phyloP scores from a whole-genome alignment of 1,284 basidiomycete species.

The Ceratobasidium sp. region DNA sequence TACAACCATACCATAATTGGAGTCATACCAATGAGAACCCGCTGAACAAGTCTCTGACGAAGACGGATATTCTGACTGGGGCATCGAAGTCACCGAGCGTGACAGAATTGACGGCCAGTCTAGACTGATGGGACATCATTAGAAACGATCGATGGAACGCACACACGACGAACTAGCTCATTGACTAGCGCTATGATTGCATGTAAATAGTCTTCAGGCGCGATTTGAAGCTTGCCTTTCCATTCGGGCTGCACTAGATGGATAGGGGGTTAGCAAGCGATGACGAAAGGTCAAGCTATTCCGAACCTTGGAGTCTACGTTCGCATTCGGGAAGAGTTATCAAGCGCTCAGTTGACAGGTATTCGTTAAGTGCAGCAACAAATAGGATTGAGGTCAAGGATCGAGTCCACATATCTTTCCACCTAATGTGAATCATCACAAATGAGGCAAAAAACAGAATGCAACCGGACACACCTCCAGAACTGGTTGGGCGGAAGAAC shows the following conservation, averaged over 20 bases:
- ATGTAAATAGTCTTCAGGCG: slow-evolving; percentile 86
- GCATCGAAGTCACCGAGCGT: slow-evolving; percentile 82
- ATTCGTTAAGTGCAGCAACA: slow-evolving; percentile 69
- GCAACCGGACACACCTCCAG: slow-evolving; percentile 71
- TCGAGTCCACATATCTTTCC: slow-evolving; percentile 46
- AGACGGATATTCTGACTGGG: slow-evolving; percentile 77
- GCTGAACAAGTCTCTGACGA: slow-evolving; percentile 81
- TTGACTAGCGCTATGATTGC: slow-evolving; percentile 81
- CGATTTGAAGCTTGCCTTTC: slow-evolving; percentile 69
- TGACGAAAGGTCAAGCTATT: slow-evolving; percentile 4
- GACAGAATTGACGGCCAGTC: slow-evolving; percentile 82
- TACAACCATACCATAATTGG: slow-evolving; percentile 1
- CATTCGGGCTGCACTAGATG: slow-evolving; percentile 70
- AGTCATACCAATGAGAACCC: slow-evolving; percentile 78
- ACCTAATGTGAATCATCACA: slow-evolving; percentile 45
- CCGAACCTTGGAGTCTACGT: slow-evolving; percentile 71
- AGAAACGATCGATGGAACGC: background rate
- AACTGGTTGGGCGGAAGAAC: slow-evolving; percentile 73
- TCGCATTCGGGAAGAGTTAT: slow-evolving; percentile 63
- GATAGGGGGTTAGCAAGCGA: slow-evolving; percentile 25
- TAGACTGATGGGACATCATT: slow-evolving; percentile 60
- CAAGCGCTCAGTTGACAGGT: slow-evolving; percentile 65
- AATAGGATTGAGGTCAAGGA: slow-evolving; percentile 61
- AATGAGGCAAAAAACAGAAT: background rate
- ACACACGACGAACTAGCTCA: slow-evolving; percentile 67